Evolutionary conservation across 202 grass and related monocot species (phyloP), one percentile per base, ranked within the genome.

Genomic region (Hordeum pubiflorum): DNA sequence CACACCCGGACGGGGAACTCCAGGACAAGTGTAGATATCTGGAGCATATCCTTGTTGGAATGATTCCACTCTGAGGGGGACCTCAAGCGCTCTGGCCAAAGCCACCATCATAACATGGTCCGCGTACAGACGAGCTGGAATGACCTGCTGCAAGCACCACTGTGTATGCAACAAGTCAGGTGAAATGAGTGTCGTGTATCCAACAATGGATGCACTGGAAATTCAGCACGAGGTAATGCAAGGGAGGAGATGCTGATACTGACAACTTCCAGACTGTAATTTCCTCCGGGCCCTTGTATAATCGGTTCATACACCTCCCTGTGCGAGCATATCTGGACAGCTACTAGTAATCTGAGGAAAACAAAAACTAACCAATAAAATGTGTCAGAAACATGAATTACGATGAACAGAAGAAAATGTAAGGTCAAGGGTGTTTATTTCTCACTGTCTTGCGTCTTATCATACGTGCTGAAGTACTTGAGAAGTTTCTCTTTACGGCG

Each of bases 301-400:
- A 3, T 11, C 6, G n/a, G 38, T 69, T 50, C 31, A 75, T 80
- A 88, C 9, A 41, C 22, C 10, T 61, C 60, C 7, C 6, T 29
- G 22, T 88, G 69, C 0, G 76, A 75, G 54, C 69, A 88, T 33
- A 84, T 84, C 38, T 62, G 50, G 61, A 69, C 61, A 75, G 86
- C 75, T 84, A 60, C 67, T 9, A 83, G 60, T 37, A 79, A 69
- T 75, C 60, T 88, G 86, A 88, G 86, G 81, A 88, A 88, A 84
- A 24, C 39, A 80, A 88, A 79, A 88, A 88, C 86, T 84, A 34
- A 69, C 18, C 17, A 69, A 69, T 22, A 75, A 39, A 60, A 80
- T 54, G 54, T 79, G 22, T 75, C 77, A 37, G 61, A 76, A 80
- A 44, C 41, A 74, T 39, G 69, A 75, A 62, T 58, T 69, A 43